Conservation (phyloP, 148 eudicot species). For the Bassia scoparia region DNA sequence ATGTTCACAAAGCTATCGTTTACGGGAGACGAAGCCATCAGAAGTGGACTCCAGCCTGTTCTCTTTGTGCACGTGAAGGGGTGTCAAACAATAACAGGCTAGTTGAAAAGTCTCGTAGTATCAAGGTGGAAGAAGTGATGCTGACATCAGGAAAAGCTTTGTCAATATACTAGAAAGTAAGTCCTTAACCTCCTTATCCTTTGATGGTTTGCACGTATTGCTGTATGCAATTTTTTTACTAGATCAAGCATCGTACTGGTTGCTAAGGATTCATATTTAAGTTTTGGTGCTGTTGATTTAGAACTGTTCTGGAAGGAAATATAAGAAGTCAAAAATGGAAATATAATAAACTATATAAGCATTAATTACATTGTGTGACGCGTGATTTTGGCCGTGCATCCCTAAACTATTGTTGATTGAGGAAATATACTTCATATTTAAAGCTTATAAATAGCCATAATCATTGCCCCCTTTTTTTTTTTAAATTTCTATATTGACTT, state of each 20-base stretch:
- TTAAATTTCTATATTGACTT: too few relatives aligned
- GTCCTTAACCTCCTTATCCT: slow-evolving; percentile 8
- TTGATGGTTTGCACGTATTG: slow-evolving; percentile 4
- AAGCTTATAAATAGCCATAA: too few relatives aligned
- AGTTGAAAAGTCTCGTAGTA: slow-evolving; percentile 13
- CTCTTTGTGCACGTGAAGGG: slow-evolving; percentile 22
- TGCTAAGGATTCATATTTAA: background rate
- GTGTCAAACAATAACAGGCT: slow-evolving; percentile 1
- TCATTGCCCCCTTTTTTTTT: too few relatives aligned
- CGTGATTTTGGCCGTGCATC: too few relatives aligned
- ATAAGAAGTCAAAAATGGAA: too few relatives aligned
- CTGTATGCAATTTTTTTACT: background rate
- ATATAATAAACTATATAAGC: too few relatives aligned
- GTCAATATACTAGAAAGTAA: slow-evolving; percentile 26
- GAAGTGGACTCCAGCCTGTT: slow-evolving; percentile 2
- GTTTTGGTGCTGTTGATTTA: background rate
- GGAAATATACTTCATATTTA: too few relatives aligned
- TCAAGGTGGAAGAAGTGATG: slow-evolving; percentile 8
- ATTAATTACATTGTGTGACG: too few relatives aligned
- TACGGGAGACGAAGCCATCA: slow-evolving; percentile 12
- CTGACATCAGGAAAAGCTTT: background rate
- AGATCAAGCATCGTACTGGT: background rate
- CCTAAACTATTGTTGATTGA: too few relatives aligned
- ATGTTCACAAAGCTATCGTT: slow-evolving; percentile 7
- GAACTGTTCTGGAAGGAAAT: background rate